Percentiles rank a stretch among this genome's conserved stretches.
phyloP scores from a whole-genome alignment of 305 asterid genomes.

The Striga hermonthica region DNA sequence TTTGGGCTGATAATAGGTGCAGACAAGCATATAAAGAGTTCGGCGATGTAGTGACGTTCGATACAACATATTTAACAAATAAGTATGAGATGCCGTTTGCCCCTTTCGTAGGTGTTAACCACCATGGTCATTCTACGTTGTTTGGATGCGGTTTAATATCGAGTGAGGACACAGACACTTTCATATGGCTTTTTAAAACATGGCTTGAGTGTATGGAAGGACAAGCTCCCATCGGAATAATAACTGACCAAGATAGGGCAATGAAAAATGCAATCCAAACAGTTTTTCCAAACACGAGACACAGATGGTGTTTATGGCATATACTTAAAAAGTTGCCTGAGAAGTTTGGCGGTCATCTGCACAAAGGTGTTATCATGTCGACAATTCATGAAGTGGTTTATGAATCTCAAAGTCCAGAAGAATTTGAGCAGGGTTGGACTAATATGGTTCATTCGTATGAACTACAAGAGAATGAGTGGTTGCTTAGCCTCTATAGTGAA shows the following conservation, averaged over 20 bases:
- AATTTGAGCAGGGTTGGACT: neutral
- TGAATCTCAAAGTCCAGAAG: neutral
- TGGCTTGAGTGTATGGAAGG: neutral
- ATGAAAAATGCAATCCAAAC: neutral
- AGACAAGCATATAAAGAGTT: neutral
- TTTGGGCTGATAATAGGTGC: neutral
- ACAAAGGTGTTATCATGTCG: neutral
- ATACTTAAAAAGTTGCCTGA: neutral
- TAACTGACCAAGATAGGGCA: neutral
- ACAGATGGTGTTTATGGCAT: neutral
- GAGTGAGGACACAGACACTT: neutral
- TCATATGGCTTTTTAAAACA: neutral
- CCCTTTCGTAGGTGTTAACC: neutral
- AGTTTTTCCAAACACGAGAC: neutral
- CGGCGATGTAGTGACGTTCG: constrained; percentile 1
- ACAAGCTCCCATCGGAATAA: neutral
- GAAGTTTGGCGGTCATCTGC: neutral
- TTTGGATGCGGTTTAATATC: neutral
- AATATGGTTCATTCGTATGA: neutral
- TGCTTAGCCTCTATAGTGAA: neutral
- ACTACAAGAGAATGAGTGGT: neutral
- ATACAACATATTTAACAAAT: neutral
- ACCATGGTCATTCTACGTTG: neutral
- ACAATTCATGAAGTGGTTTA: neutral
- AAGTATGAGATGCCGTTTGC: neutral